phyloP scores from a whole-genome alignment of 306 rosid genomes.

The Fagus crenata region DNA sequence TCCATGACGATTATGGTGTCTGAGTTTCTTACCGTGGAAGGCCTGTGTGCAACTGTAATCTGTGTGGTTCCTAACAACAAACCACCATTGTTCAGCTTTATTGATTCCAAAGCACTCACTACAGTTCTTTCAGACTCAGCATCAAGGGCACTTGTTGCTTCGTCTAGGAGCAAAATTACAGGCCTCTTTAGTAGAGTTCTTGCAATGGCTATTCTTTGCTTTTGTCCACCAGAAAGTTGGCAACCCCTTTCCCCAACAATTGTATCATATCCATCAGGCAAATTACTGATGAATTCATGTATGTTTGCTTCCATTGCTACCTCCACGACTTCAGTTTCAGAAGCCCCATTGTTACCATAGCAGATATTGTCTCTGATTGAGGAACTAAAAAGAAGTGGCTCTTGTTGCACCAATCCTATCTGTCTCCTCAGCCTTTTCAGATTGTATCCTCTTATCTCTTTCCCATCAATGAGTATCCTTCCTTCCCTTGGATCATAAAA shows the following conservation, averaged over 20 bases:
- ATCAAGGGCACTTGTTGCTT: slow-evolving; percentile 96
- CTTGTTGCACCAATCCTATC: slow-evolving; percentile 87
- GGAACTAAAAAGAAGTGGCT: slow-evolving; percentile 79
- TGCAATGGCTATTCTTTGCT: slow-evolving; percentile 88
- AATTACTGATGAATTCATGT: slow-evolving; percentile 67
- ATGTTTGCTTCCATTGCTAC: slow-evolving; percentile 69
- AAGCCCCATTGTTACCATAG: slow-evolving; percentile 58
- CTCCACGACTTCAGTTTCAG: slow-evolving; percentile 73
- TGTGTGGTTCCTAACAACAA: slow-evolving; percentile 57
- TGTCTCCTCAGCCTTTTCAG: slow-evolving; percentile 74
- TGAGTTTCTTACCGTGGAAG: slow-evolving; percentile 69
- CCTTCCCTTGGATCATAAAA: slow-evolving; percentile 74
- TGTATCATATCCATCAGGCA: slow-evolving; percentile 76
- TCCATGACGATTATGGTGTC: slow-evolving; percentile 79
- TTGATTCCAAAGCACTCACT: slow-evolving; percentile 60
- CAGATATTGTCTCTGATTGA: slow-evolving; percentile 72
- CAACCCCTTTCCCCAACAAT: slow-evolving; percentile 82
- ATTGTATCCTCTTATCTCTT: slow-evolving; percentile 62
- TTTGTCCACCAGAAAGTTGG: slow-evolving; percentile 93
- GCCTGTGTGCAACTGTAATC: slow-evolving; percentile 83
- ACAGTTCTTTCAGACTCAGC: slow-evolving; percentile 74
- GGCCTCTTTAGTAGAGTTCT: slow-evolving; percentile 79
- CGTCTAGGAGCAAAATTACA: slow-evolving; percentile 71
- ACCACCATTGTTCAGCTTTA: slow-evolving; percentile 41
- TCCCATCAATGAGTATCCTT: slow-evolving; percentile 60